Percentiles rank a stretch among this genome's conserved stretches.
Conservation (phyloP, 2,329 filamentous ascomycete species). For the Cephalotrichum gorgonifer region DNA sequence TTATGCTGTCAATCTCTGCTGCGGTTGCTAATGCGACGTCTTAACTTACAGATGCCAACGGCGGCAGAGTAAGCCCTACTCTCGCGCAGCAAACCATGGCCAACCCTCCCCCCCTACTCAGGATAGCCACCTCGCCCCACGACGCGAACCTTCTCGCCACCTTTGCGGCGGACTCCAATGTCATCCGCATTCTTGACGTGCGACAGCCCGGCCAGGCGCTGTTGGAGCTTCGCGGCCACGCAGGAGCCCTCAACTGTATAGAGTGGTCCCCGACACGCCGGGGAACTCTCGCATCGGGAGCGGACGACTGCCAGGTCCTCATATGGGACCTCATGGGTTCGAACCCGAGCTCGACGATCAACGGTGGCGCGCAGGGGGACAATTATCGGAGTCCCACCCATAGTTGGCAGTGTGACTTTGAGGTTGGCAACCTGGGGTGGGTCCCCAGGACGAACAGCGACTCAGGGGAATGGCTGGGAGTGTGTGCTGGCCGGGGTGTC, state of each 20-base stretch:
- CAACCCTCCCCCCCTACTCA: slow-evolving; percentile 66
- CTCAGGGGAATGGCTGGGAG: slow-evolving; percentile 73
- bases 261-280: slow-evolving; percentile 89
- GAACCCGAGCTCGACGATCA: slow-evolving; percentile 36
- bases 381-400: slow-evolving; percentile 59
- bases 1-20: background rate
- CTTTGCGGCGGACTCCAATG: slow-evolving; percentile 84
- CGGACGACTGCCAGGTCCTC: slow-evolving; percentile 82
- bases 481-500: slow-evolving; percentile 69
- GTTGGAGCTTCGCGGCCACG: slow-evolving; percentile 83
- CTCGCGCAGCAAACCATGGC: slow-evolving; percentile 68
- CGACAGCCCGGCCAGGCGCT: slow-evolving; percentile 92
- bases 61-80: slow-evolving; percentile 60
- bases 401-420: slow-evolving; percentile 78
- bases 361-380: slow-evolving; percentile 40
- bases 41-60: slow-evolving; percentile 35
- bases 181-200: slow-evolving; percentile 92
- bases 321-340: slow-evolving; percentile 83
- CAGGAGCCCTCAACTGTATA: slow-evolving; percentile 77
- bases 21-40: background rate
- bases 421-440: slow-evolving; percentile 79
- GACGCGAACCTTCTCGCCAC: slow-evolving; percentile 95
- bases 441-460: slow-evolving; percentile 62
- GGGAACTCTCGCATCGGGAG: slow-evolving; percentile 83
- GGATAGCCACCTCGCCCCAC: slow-evolving; percentile 83